Evolutionary conservation across 495 filamentous ascomycete species (phyloP), one percentile per base, ranked within the genome.

Genomic region (Penicillium daleae): DNA sequence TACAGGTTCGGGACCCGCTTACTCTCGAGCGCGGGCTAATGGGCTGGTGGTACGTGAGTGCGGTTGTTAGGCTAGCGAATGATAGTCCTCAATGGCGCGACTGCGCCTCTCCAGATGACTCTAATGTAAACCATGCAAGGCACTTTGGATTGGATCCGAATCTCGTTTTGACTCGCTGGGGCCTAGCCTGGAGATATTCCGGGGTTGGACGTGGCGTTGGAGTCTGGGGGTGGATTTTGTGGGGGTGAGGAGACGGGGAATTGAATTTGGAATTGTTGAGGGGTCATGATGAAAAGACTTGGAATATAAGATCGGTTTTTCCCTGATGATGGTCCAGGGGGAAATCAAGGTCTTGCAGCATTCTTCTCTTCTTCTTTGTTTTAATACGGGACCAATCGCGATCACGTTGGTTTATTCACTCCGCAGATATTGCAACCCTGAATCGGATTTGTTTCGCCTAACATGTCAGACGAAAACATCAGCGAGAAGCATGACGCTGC

Each of bases 391-490:
- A 29, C 15, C 13, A 39, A 3, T 33, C 15, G 6, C 40, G 31
- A 12, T 51, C 22, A 27, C 35, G 33, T 58, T 29, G n/a, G 22
- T 48, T 35, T 21, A 51, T 29, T 37, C 10, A 26, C 13, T 33
- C 17, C 6, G 17, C 12, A 19, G 13, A 27, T 26, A 10, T 56
- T 22, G 17, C 7, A 50, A 4, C 1, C 50, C 26, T 56, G 26
- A 35, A 17, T 22, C 31, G 6, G 7, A 17, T 40, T 10, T 50
- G 24, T 15, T 3, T 42, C 8, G 60, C 26, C 24, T 59, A 66
- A 3, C 40, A 71, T 71, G 69, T 65, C 69, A 2, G 69, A 70
- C 57, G 70, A 71, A 2, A 68, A 68, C 27, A 56, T 50, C 49
- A 66, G 62, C 40, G 66, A 65, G 0, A 71, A 71, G 52, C 61